phyloP scores from a whole-genome alignment of 805 yeast genomes.

The Candida xyloterini region DNA sequence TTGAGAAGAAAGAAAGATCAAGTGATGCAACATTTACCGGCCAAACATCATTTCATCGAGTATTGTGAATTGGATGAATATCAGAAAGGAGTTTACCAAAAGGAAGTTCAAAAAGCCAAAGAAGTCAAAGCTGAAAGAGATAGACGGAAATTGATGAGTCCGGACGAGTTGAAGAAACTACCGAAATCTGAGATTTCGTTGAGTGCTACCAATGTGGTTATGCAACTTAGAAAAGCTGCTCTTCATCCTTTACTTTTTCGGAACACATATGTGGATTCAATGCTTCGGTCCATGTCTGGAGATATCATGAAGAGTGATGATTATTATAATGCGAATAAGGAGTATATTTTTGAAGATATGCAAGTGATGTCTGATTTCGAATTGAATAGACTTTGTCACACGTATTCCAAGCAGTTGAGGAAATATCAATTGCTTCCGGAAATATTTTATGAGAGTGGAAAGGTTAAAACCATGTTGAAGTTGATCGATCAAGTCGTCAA shows the following conservation, averaged over 20 bases:
- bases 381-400: constrained; percentile 67
- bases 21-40: constrained; percentile 85
- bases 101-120: constrained; percentile 48
- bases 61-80: constrained; percentile 59
- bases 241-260: constrained; percentile 89
- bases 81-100: constrained; percentile 60
- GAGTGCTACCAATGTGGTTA: constrained; percentile 66
- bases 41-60: constrained; percentile 61
- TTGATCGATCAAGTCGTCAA: constrained; percentile 56
- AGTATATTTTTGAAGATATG: constrained; percentile 90
- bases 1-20: constrained; percentile 88
- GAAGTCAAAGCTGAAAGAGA: constrained; percentile 42
- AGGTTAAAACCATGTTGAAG: constrained; percentile 54
- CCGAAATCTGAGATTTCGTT: constrained; percentile 23
- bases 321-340: constrained; percentile 70
- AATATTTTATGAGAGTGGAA: constrained; percentile 66
- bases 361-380: constrained; percentile 91
- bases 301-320: constrained; percentile 78
- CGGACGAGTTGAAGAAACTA: constrained; percentile 34
- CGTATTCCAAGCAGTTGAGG: constrained; percentile 65
- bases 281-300: constrained; percentile 63
- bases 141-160: constrained; percentile 36
- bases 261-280: constrained; percentile 52
- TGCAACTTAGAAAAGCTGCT: constrained; percentile 89
- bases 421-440: constrained; percentile 51